Evolutionary conservation across 768 basidiomycete species (phyloP), one percentile per base, ranked within the genome.

Genomic region (Lepiota venenata): DNA sequence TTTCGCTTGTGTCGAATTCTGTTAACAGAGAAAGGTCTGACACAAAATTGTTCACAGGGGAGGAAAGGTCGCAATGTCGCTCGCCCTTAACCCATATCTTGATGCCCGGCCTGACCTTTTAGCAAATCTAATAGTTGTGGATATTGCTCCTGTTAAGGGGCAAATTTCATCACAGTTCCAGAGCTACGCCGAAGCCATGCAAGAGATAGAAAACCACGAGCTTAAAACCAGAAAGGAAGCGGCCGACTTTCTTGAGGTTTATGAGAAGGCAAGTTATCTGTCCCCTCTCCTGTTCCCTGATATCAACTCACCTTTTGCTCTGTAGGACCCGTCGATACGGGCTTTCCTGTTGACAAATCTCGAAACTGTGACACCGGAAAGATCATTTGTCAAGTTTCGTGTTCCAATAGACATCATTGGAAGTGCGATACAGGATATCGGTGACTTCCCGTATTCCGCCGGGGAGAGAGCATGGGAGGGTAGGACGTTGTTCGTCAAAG

Each of bases 261-360:
- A 78, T 50, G 91, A 94, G 65, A 71, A 78, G 52, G 93, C 88
- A 7, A n/a, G n/a, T 22, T 18, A 29, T n/a, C n/a, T n/a, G n/a
- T n/a, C n/a, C 18, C n/a, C 18, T 14, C 44, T 43, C 38, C 10
- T 5, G 22, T 25, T 12, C n/a, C 12, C 25, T 36, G 6, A 25
- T 27, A 52, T 1, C 29, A 9, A 15, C 37, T 18, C 43, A 36
- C 18, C 0, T 1, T 37, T 36, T 16, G 16, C 38, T n/a, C 16
- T 18, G 11, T 56, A 96, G 94, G 84, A 91, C 47, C 70, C 88
- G 0, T 72, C 76, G 37, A 78, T 89, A 22, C 84, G 90, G 32
- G 85, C 90, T 37, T 98, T 94, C 71, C 75, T 98, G 15, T 74
- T 96, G 25, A 95, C 94, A 12, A 98, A 98, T 70, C 75, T 93